Percentiles rank a stretch among this genome's conserved stretches.
Conservation (phyloP, 2,329 filamentous ascomycete species). For the Pseudopyricularia javanii region DNA sequence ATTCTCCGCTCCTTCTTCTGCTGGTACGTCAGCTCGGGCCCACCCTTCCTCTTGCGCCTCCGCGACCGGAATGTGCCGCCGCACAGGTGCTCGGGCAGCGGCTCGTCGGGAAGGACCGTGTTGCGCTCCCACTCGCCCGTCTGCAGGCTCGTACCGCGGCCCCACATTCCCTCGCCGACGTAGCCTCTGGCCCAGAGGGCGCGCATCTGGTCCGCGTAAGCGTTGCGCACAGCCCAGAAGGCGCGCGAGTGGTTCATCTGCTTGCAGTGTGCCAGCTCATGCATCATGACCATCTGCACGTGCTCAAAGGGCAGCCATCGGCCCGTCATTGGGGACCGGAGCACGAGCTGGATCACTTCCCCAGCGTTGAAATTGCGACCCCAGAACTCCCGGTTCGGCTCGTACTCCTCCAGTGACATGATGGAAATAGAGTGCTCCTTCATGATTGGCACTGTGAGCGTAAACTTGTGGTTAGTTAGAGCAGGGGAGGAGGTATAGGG, state of each 20-base stretch:
- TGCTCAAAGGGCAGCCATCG: constrained; percentile 72
- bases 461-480: neutral
- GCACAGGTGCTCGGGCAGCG: constrained; percentile 60
- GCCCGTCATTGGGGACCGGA: constrained; percentile 51
- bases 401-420: constrained; percentile 67
- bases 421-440: constrained; percentile 51
- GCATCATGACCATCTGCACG: constrained; percentile 93
- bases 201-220: constrained; percentile 60
- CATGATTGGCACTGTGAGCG: constrained; percentile 50
- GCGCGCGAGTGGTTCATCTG: constrained; percentile 80
- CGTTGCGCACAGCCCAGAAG: constrained; percentile 71
- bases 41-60: constrained; percentile 38
- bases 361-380: constrained; percentile 86
- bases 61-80: constrained; percentile 64
- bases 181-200: constrained; percentile 58
- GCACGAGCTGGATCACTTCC: constrained; percentile 74
- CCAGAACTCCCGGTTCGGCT: constrained; percentile 70
- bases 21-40: constrained; percentile 43
- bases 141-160: constrained; percentile 50
- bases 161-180: constrained; percentile 76
- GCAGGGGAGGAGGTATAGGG: neutral
- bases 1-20: constrained; percentile 64
- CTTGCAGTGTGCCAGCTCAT: constrained; percentile 78
- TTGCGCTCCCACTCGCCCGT: constrained; percentile 48
- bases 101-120: constrained; percentile 37